Evolutionary conservation across 176 grass and related monocot genomes (phyloP).

Genomic region (Aechmea fasciata): DNA sequence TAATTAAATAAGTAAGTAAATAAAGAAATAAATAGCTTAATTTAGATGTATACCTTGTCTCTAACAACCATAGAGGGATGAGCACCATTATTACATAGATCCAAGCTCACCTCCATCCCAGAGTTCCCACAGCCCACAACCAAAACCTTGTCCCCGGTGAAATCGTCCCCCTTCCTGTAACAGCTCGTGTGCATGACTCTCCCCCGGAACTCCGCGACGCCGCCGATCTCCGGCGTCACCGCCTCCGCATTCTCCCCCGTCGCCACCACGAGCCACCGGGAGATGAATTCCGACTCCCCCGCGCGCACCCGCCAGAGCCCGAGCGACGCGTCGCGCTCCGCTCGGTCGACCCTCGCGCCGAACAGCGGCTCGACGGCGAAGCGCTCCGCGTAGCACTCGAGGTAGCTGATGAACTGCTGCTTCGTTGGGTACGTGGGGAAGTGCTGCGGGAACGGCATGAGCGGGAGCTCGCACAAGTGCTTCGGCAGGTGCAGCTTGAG

Average conservation of each 20-base stretch:
- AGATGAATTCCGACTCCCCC: slow-evolving; percentile 46
- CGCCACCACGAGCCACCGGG: slow-evolving; percentile 67
- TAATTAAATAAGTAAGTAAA: slow-evolving; percentile 1
- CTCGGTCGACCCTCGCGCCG: slow-evolving; percentile 31
- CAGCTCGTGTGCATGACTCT: slow-evolving; percentile 54
- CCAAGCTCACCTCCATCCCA: slow-evolving; percentile 92
- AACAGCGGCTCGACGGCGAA: slow-evolving; percentile 49
- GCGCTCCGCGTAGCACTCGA: slow-evolving; percentile 51
- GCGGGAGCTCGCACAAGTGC: slow-evolving; percentile 65
- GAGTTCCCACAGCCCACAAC: slow-evolving; percentile 90
- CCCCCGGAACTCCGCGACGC: slow-evolving; percentile 29
- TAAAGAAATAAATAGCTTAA: slow-evolving; percentile 9
- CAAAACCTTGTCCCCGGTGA: slow-evolving; percentile 61
- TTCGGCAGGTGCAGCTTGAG: slow-evolving; percentile 68
- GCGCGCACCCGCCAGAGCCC: slow-evolving; percentile 53
- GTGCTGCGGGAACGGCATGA: slow-evolving; percentile 43
- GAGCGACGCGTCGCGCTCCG: slow-evolving; percentile 41
- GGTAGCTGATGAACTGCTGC: slow-evolving; percentile 81
- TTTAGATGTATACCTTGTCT: slow-evolving; percentile 50
- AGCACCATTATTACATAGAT: slow-evolving; percentile 75
- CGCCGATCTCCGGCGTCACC: slow-evolving; percentile 35
- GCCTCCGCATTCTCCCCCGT: slow-evolving; percentile 80
- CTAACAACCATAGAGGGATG: slow-evolving; percentile 68
- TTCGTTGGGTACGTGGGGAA: slow-evolving; percentile 61
- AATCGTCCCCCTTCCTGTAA: slow-evolving; percentile 60